Evolutionary conservation across 2,329 filamentous ascomycete genomes (phyloP).

Genomic region (Cladosporium sp.): DNA sequence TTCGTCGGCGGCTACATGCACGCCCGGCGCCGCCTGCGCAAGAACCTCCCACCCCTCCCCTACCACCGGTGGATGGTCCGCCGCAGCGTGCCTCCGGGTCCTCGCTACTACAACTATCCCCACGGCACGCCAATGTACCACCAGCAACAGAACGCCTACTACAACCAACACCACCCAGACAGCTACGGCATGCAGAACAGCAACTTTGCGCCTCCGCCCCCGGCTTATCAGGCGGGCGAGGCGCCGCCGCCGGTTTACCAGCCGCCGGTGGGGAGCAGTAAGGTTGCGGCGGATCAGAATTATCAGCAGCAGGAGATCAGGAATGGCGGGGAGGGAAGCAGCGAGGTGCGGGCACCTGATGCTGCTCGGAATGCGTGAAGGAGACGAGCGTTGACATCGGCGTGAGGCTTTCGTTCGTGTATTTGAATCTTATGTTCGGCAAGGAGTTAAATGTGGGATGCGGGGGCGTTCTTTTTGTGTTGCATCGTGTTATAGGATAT

Average conservation of each 20-base stretch:
- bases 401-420: not conserved
- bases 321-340: slow-evolving; percentile 15
- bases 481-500: no score
- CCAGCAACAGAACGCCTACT: slow-evolving; percentile 17
- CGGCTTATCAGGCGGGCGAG: slow-evolving; percentile 30
- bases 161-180: slow-evolving; percentile 1
- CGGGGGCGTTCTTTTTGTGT: no score
- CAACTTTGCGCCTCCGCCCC: slow-evolving; percentile 25
- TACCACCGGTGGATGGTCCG: slow-evolving; percentile 58
- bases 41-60: slow-evolving; percentile 59
- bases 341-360: slow-evolving; percentile 16
- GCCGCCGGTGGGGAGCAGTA: slow-evolving; percentile 32
- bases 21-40: slow-evolving; percentile 61
- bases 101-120: slow-evolving; percentile 15
- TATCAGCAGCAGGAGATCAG: slow-evolving; percentile 14
- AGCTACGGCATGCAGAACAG: slow-evolving; percentile 26
- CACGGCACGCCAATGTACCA: slow-evolving; percentile 17
- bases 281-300: slow-evolving; percentile 32
- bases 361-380: slow-evolving; percentile 11
- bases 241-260: slow-evolving; percentile 33
- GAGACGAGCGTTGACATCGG: not conserved
- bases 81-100: slow-evolving; percentile 6
- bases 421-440: not conserved
- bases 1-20: slow-evolving; percentile 67
- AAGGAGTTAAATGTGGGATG: no score